A percentile compares a stretch with the other conserved stretches of the same genome.
Conservation (phyloP, 805 yeast species). For the Saccharomyces mikatae region DNA sequence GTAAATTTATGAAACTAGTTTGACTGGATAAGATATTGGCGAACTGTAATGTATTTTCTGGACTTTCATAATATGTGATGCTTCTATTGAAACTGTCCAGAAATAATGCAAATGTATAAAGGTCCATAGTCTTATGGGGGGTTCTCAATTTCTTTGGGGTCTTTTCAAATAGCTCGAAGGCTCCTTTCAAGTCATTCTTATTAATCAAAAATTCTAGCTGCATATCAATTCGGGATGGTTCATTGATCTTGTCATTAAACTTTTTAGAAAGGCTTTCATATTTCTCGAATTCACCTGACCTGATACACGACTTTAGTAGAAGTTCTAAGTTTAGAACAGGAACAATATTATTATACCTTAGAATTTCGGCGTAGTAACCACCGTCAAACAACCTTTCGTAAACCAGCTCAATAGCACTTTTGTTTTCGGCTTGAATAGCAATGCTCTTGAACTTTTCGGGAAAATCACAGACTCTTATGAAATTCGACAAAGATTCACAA, state of each 20-base stretch:
- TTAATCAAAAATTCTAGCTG: conserved; percentile 21
- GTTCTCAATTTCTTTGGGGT: conserved; percentile 7
- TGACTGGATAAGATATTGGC: conserved; percentile 23
- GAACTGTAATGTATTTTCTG: conserved; percentile 23
- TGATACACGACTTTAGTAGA: conserved; percentile 21
- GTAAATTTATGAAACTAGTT: conserved; percentile 10
- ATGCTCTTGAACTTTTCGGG: conserved; percentile 25
- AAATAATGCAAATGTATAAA: conserved; percentile 20
- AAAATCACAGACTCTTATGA: conserved; percentile 17
- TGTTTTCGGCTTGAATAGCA: conserved; percentile 24
- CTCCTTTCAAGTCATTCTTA: conserved; percentile 16
- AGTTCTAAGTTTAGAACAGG: conserved; percentile 22
- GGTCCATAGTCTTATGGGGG: conserved; percentile 15
- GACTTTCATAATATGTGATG: conserved; percentile 6
- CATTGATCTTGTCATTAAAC: conserved; percentile 11
- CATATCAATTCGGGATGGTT: conserved; percentile 9
- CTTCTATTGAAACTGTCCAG: conserved; percentile 15
- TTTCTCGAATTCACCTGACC: conserved; percentile 16
- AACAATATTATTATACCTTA: conserved; percentile 17
- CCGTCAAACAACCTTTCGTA: conserved; percentile 16
- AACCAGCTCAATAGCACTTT: conserved; percentile 15
- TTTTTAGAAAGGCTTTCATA: conserved; percentile 13
- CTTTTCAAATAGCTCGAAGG: conserved; percentile 11
- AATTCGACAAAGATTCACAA: conserved; percentile 7
- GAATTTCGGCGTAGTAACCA: conserved; percentile 12